phyloP scores from a whole-genome alignment of 495 filamentous ascomycete species.

The Usnea hakonensis region DNA sequence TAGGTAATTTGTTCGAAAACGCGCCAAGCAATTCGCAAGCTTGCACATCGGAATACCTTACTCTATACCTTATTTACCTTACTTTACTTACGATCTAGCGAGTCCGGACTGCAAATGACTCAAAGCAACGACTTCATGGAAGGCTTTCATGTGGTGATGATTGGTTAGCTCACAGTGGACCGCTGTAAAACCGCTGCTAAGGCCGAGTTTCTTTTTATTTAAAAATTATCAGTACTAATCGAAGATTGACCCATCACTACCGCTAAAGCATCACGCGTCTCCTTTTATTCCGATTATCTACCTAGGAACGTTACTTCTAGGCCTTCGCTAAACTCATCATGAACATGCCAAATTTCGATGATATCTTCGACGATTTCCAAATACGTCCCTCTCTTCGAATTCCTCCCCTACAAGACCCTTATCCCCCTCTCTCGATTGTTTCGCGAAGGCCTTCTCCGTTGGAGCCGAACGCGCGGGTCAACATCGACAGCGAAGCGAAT shows the following conservation, averaged over 20 bases:
- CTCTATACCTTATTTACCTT: too few relatives aligned
- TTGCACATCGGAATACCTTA: too few relatives aligned
- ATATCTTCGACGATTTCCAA: conserved; percentile 37
- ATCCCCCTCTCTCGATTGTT: conserved; percentile 18
- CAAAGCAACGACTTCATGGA: too few relatives aligned
- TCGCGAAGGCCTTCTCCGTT: conserved; percentile 41
- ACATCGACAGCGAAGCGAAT: conserved; percentile 30
- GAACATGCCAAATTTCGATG: conserved; percentile 20
- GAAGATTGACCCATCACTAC: too few relatives aligned
- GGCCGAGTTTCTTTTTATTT: neutral
- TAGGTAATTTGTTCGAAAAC: too few relatives aligned
- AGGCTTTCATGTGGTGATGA: too few relatives aligned
- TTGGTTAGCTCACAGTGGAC: too few relatives aligned
- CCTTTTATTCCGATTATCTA: too few relatives aligned
- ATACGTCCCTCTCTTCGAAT: conserved; percentile 41
- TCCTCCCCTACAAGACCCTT: conserved; percentile 42
- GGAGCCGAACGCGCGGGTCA: conserved; percentile 40
- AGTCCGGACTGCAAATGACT: too few relatives aligned
- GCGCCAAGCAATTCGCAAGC: too few relatives aligned
- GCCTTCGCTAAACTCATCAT: neutral
- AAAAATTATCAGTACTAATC: neutral
- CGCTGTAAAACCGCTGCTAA: neutral
- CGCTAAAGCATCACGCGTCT: neutral
- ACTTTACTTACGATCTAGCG: too few relatives aligned
- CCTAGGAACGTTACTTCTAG: neutral